A percentile compares a stretch with the other conserved stretches of the same genome.
Conservation (phyloP, 1,139 yeast species). For the Candida sp. region DNA sequence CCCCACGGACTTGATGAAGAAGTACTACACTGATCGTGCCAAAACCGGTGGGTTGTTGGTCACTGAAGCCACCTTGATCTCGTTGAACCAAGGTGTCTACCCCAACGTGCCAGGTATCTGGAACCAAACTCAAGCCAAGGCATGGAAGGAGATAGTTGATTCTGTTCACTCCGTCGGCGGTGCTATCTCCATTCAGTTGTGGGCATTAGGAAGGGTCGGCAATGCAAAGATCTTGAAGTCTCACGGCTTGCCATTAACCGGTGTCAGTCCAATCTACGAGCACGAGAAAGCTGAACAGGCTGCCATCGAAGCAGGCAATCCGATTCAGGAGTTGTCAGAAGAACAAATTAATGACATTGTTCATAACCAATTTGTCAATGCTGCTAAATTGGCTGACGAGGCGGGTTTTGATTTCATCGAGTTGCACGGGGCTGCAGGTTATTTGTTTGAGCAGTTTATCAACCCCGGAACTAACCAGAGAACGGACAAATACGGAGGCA, state of each 20-base stretch:
- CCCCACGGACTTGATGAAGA: conserved; percentile 49
- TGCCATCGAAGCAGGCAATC: conserved; percentile 33
- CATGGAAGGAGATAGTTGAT: conserved; percentile 56
- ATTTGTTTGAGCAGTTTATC: conserved; percentile 64
- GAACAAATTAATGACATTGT: conserved; percentile 45
- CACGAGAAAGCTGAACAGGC: conserved; percentile 24
- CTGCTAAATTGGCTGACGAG: conserved; percentile 48
- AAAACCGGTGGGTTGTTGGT: conserved; percentile 49
- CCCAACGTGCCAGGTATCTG: conserved; percentile 57
- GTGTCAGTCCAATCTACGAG: conserved; percentile 26
- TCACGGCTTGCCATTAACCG: conserved; percentile 25
- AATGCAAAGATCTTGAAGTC: conserved; percentile 42
- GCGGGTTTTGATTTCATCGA: conserved; percentile 77
- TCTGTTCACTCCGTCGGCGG: conserved; percentile 12
- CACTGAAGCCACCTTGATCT: conserved; percentile 36
- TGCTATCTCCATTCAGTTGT: conserved; percentile 52
- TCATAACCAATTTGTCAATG: conserved; percentile 33
- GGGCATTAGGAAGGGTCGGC: conserved; percentile 63
- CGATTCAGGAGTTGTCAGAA: conserved; percentile 39
- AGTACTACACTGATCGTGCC: conserved; percentile 59
- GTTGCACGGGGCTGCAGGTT: conserved; percentile 73
- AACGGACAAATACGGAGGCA: conserved; percentile 57
- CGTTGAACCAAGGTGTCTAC: conserved; percentile 36
- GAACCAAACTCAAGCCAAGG: conserved; percentile 45
- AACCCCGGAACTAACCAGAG: conserved; percentile 50